These are phyloP conservation scores for Populus hybrid DNA, from an alignment of 441 rosid genomes.

Conservation along the genomic window DNA sequence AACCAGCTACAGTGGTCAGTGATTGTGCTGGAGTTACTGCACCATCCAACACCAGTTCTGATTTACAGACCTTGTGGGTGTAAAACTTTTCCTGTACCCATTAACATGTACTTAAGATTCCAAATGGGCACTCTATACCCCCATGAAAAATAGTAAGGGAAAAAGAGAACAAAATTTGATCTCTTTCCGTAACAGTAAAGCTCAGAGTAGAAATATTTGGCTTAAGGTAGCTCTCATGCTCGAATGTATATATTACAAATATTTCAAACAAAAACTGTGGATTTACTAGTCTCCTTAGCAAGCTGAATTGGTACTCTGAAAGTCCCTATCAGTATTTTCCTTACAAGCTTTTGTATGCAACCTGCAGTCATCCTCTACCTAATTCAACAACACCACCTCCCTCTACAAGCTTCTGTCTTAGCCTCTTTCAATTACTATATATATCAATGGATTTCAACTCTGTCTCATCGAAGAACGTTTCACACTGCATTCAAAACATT, in stretches of 20 bases:
- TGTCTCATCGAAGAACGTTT: not conserved
- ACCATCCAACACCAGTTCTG: too few species aligned
- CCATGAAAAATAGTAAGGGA: not conserved
- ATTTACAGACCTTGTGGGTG: too few species aligned
- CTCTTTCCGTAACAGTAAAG: constrained; percentile 30
- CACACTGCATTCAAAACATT: not conserved
- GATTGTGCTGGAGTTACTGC: too few species aligned
- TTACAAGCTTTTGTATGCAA: constrained; percentile 28
- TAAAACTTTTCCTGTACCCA: too few species aligned
- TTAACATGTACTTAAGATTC: too few species aligned
- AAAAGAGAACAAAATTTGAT: not conserved
- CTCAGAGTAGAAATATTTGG: constrained; percentile 18
- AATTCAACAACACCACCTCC: constrained; percentile 18
- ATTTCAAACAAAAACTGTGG: not conserved
- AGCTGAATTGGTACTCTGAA: constrained; percentile 2
- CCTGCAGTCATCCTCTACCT: constrained; percentile 15
- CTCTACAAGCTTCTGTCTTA: constrained; percentile 17
- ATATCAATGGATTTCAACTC: not conserved
- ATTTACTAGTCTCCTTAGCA: constrained; percentile 4
- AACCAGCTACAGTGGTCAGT: too few species aligned
- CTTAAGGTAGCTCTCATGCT: constrained; percentile 23
- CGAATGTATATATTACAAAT: not conserved
- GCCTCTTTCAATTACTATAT: constrained; percentile 6
- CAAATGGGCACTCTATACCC: too few species aligned
- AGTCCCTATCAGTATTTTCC: constrained; percentile 23